Evolutionary conservation across 805 yeast genomes (phyloP).

Genomic region (Pichia nanzhaoensis): DNA sequence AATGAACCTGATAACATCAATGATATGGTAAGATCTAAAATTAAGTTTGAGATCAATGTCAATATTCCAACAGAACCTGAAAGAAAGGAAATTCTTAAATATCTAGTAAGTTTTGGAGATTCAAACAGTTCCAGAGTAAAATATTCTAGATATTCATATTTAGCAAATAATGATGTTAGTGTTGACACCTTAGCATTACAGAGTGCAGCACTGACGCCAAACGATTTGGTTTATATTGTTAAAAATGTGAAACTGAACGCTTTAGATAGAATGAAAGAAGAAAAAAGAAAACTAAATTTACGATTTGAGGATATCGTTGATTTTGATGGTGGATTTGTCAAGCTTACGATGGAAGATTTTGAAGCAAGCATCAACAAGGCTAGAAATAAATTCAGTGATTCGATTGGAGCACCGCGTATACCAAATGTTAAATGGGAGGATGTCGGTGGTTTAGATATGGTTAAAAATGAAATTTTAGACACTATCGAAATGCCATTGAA

Average conservation of each 20-base stretch:
- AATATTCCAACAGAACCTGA: constrained; percentile 77
- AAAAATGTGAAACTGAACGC: constrained; percentile 57
- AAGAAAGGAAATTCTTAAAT: constrained; percentile 54
- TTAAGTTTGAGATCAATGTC: constrained; percentile 72
- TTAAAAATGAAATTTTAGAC: constrained; percentile 88
- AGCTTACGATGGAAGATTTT: constrained; percentile 53
- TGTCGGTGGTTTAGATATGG: constrained; percentile 89
- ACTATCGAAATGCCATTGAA: constrained; percentile 94
- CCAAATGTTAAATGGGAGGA: constrained; percentile 97
- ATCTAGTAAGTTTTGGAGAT: constrained; percentile 30
- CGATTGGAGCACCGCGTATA: constrained; percentile 94
- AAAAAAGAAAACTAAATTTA: constrained; percentile 22
- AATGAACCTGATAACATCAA: constrained; percentile 65
- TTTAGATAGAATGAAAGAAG: constrained; percentile 37
- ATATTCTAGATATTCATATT: constrained; percentile 18
- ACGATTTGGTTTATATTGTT: constrained; percentile 69
- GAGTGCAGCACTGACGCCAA: constrained; percentile 88
- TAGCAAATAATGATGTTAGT: constrained; percentile 45
- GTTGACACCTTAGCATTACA: constrained; percentile 60
- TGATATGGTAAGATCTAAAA: constrained; percentile 54
- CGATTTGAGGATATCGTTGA: constrained; percentile 32
- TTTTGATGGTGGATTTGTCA: constrained; percentile 51
- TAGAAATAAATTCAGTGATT: constrained; percentile 80
- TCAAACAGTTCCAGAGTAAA: not conserved
- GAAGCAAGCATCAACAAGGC: constrained; percentile 71